A percentile compares a stretch with the other conserved stretches of the same genome.
Evolutionary conservation across 1,139 yeast genomes (phyloP).

Genomic region (Torulaspora pretoriensis): DNA sequence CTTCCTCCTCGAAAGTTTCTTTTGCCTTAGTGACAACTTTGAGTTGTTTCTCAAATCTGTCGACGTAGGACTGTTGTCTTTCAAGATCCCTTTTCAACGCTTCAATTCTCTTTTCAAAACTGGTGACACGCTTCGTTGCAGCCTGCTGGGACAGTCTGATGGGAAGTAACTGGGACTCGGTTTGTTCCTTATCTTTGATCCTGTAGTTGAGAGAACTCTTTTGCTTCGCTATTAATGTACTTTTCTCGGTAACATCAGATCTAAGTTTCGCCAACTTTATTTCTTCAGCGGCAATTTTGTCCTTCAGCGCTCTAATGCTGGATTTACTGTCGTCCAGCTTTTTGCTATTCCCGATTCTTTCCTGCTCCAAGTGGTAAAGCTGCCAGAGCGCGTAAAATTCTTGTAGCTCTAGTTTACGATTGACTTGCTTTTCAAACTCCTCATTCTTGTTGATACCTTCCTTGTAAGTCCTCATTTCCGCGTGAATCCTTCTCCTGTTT

Average conservation of each 20-base stretch:
- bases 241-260: slow-evolving; percentile 47
- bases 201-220: slow-evolving; percentile 42
- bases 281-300: slow-evolving; percentile 32
- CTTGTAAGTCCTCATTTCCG: slow-evolving; percentile 75
- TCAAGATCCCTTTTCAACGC: slow-evolving; percentile 51
- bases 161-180: slow-evolving; percentile 57
- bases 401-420: slow-evolving; percentile 47
- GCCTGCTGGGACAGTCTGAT: slow-evolving; percentile 43
- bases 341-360: slow-evolving; percentile 38
- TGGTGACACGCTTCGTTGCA: slow-evolving; percentile 42
- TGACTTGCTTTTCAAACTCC: slow-evolving; percentile 54
- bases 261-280: slow-evolving; percentile 32
- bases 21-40: slow-evolving; percentile 45
- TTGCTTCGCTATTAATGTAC: slow-evolving; percentile 43
- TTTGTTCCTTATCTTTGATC: slow-evolving; percentile 44
- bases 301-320: slow-evolving; percentile 37
- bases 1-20: slow-evolving; percentile 44
- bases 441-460: slow-evolving; percentile 75
- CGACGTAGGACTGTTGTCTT: slow-evolving; percentile 47
- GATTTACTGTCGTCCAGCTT: slow-evolving; percentile 34
- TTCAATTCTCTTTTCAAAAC: slow-evolving; percentile 49
- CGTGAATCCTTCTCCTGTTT: slow-evolving; percentile 65
- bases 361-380: slow-evolving; percentile 59
- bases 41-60: slow-evolving; percentile 47
- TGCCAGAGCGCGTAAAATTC: slow-evolving; percentile 57